A percentile compares a stretch with the other conserved stretches of the same genome.
Evolutionary conservation across 106 monocot genomes (phyloP).

Genomic region (Dendrobium catenatum): DNA sequence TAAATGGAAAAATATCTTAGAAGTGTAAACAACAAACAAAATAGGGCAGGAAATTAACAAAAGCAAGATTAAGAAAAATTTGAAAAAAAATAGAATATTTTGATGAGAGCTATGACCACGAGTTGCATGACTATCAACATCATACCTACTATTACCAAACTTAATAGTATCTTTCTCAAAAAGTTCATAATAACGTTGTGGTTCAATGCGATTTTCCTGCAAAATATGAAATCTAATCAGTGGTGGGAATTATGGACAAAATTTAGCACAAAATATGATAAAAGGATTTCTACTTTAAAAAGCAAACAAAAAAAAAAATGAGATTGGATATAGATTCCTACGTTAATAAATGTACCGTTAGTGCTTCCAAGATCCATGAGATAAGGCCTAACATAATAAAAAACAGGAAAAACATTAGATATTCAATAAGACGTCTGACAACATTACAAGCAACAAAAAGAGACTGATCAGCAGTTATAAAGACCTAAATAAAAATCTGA

Average conservation of each 20-base stretch:
- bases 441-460: neutral
- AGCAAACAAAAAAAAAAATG: conserved; percentile 7
- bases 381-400: conserved; percentile 60
- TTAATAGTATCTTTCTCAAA: conserved; percentile 91
- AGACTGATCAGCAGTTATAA: neutral
- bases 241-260: neutral
- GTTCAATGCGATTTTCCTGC: conserved; percentile 54
- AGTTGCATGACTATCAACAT: neutral
- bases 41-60: neutral
- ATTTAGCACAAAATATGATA: neutral
- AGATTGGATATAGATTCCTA: conserved; percentile 28
- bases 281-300: neutral
- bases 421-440: neutral
- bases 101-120: neutral
- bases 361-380: conserved; percentile 99
- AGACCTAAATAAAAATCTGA: neutral
- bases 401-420: neutral
- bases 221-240: conserved; percentile 4
- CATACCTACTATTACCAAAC: conserved; percentile 99
- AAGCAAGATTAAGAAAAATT: neutral
- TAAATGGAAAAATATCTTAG: neutral
- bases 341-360: conserved; percentile 91
- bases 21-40: neutral
- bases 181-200: conserved; percentile 95
- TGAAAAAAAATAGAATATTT: neutral